Percentiles rank a stretch among this genome's conserved stretches.
Evolutionary conservation across 768 basidiomycete species (phyloP).

Genomic region (Lactarius pseudohatsudake): DNA sequence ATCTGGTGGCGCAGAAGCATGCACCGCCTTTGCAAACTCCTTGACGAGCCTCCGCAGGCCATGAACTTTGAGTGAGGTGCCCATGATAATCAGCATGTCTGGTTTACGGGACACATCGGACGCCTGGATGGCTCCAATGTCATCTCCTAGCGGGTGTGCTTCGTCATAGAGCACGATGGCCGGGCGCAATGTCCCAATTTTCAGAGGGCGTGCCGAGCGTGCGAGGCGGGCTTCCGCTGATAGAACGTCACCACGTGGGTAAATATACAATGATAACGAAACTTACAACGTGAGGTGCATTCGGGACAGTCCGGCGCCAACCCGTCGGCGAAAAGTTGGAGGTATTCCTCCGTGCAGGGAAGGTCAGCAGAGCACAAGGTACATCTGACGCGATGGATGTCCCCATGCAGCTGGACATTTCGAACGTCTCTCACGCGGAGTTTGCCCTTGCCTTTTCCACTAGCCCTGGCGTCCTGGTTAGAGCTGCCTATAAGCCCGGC

Average conservation of each 20-base stretch:
- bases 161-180: conserved; percentile 96
- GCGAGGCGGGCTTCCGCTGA: conserved; percentile 76
- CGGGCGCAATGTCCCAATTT: conserved; percentile 85
- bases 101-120: conserved; percentile 77
- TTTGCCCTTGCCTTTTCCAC: conserved; percentile 68
- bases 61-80: conserved; percentile 94
- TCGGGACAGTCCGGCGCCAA: conserved; percentile 83
- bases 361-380: conserved; percentile 79
- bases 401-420: conserved; percentile 92
- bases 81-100: conserved; percentile 95
- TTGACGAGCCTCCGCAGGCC: conserved; percentile 92
- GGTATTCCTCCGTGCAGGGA: conserved; percentile 62
- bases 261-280: conserved; percentile 10
- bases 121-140: conserved; percentile 80
- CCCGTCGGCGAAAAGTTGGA: conserved; percentile 66
- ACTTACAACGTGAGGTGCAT: conserved; percentile 76
- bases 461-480: conserved; percentile 48
- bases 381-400: conserved; percentile 90
- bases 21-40: conserved; percentile 87
- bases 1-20: conserved; percentile 46
- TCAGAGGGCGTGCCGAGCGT: conserved; percentile 75
- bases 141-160: conserved; percentile 86
- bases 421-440: conserved; percentile 70
- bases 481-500: conserved; percentile 73
- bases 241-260: conserved; percentile 19